These are phyloP conservation scores for Hanseniaspora singularis DNA, from an alignment of 805 yeast genomes.

Conservation along the genomic window DNA sequence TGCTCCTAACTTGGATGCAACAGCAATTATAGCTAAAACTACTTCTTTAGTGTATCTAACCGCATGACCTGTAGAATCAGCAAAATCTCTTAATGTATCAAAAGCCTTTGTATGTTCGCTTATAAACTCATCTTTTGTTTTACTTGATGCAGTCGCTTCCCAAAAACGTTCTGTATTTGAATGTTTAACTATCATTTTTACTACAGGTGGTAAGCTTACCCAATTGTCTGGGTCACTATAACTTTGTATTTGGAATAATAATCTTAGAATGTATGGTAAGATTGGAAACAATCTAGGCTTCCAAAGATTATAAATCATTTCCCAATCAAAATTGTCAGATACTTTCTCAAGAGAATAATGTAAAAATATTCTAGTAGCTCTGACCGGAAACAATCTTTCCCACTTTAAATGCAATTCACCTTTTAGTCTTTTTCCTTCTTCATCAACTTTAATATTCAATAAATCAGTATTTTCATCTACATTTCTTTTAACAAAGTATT, in stretches of 20 bases:
- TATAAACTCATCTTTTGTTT: conserved; percentile 84
- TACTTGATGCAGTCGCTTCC: conserved; percentile 96
- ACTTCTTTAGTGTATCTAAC: conserved; percentile 92
- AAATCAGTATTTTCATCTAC: conserved; percentile 68
- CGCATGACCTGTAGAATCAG: conserved; percentile 94
- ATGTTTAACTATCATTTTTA: conserved; percentile 80
- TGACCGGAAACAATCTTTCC: conserved; percentile 87
- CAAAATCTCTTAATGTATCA: conserved; percentile 87
- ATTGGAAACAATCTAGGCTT: conserved; percentile 86
- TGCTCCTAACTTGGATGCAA: conserved; percentile 79
- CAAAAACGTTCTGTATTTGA: conserved; percentile 90
- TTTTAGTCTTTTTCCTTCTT: conserved; percentile 65
- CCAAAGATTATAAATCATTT: conserved; percentile 63
- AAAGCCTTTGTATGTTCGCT: conserved; percentile 91
- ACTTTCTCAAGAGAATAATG: conserved; percentile 92
- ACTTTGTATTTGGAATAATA: conserved; percentile 81
- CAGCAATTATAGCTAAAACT: conserved; percentile 78
- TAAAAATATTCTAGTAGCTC: conserved; percentile 88
- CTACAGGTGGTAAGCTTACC: conserved; percentile 76
- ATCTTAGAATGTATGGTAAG: conserved; percentile 76
- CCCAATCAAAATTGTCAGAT: conserved; percentile 63
- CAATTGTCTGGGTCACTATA: conserved; percentile 91
- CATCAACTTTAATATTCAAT: conserved; percentile 76
- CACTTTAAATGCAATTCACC: conserved; percentile 76
- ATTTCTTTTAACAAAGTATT: conserved; percentile 71